phyloP scores from a whole-genome alignment of 345 rosid species.

The Schrenkiella parvula region DNA sequence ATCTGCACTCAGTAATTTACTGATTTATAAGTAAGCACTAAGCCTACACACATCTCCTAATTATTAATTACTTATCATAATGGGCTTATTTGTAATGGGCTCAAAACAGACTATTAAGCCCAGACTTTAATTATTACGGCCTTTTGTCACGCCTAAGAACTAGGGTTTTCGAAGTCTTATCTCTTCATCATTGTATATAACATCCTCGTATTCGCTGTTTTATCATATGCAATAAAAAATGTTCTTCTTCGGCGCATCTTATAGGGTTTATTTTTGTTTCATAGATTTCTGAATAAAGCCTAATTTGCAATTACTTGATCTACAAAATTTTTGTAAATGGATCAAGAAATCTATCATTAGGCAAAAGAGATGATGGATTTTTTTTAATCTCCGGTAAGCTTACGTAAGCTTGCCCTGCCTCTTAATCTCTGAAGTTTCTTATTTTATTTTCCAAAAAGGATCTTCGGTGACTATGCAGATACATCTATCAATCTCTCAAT shows the following conservation, averaged over 20 bases:
- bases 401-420: constrained; percentile 2
- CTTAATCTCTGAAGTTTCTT: not conserved
- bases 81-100: not conserved
- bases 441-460: not conserved
- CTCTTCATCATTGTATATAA: not conserved
- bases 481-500: not conserved
- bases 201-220: not conserved
- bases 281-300: not conserved
- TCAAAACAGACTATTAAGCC: not conserved
- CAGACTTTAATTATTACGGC: not conserved
- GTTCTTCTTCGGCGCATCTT: not conserved
- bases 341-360: constrained; percentile 26
- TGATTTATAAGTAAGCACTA: not conserved
- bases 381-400: not conserved
- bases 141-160: not conserved
- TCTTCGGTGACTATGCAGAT: not conserved
- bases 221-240: not conserved
- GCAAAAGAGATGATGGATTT: constrained; percentile 22
- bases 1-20: not conserved
- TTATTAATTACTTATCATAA: not conserved
- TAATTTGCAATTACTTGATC: constrained; percentile 25
- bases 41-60: not conserved
- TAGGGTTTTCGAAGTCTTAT: constrained; percentile 1
- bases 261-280: not conserved
- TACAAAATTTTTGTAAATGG: not conserved